Evolutionary conservation across 2,329 filamentous ascomycete genomes (phyloP), one percentile per base, ranked within the genome.

Genomic region (Leptographium wingfieldii): DNA sequence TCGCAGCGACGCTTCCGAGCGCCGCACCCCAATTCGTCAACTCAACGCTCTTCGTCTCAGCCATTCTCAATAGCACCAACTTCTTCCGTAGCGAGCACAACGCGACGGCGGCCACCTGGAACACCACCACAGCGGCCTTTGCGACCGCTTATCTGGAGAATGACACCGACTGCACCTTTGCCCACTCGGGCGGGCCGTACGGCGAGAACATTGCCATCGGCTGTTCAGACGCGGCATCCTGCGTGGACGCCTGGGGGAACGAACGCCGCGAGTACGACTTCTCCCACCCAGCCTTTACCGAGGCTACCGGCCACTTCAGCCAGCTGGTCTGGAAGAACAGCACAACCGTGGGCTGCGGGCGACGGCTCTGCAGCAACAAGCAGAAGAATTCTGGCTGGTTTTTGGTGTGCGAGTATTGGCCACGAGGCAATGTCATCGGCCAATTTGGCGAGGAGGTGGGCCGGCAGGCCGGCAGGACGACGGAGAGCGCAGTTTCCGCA

Each of bases 191-290:
- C 59, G 84, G 84, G 0, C 81, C 84, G 0, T 84, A 84, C 63
- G 88, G 88, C 66, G 88, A 92, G 73, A 92, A 91, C 71, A 77
- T 92, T 3, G 86, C 86, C 9, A 76, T 83, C 5, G 87, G 86
- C 4, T 90, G 83, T 68, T 63, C 74, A 0, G 83, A 86, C 67
- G 80, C 78, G 1, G 31, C 59, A 0, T 73, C 76, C 3, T 77
- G 80, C 56, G 75, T 91, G n/a, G 78, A 81, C 53, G 80, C 78
- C 1, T 91, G 87, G 87, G 87, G 82, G 22, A 68, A 77, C 64
- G 84, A 88, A 71, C 69, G 80, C 12, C 66, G 69, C 0, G 61
- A 74, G 6, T 91, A 89, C 68, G 71, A 86, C 65, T 91, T 81
- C 69, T 64, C 67, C 2, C 68, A 77, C 1, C 79, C 78, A 0